Evolutionary conservation across 768 basidiomycete species (phyloP), one percentile per base, ranked within the genome.

Genomic region (Steccherinum ochraceum): DNA sequence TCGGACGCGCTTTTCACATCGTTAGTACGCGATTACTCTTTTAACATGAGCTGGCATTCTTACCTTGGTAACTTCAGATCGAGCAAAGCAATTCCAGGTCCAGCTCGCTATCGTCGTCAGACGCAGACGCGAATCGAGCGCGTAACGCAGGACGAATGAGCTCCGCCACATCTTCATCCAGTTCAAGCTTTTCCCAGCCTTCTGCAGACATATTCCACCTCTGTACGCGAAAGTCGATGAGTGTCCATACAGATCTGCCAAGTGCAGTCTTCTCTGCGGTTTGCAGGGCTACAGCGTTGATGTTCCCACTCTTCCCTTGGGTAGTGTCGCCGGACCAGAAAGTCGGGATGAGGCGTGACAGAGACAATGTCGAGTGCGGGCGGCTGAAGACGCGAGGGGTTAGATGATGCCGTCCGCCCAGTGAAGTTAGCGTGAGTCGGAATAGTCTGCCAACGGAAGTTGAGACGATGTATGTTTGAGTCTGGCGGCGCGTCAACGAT

Each of bases 81-180:
- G 43, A 89, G 68, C 39, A 90, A 65, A 89, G 68, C 39, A 90
- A 65, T 61, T 92, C 89, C 3, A 92, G 67, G 56, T 89, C 87
- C 40, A 88, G 67, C 51, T 74, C 72, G 5, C 70, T 64, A 55
- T 77, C 71, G 25, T 75, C 69, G 10, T 59, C 50, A 21, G 72
- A 70, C 10, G 69, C 67, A 19, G 55, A 58, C 1, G 65, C 61
- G 46, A 78, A 72, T 0, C 68, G 68, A 26, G 70, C 66, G 39
- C 75, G 65, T 19, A 89, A 64, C 18, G 77, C 78, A 1, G 69
- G 61, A 4, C 72, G 69, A 10, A 84, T 67, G 18, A 78, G 66
- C 0, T 58, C 70, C 0, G 72, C 69, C n/a, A 86, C 60, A 53
- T 87, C 83, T 40, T 69, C 67, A 54, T 88, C 84, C 27, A 75